Evolutionary conservation across 148 eudicot genomes (phyloP).

Genomic region (Nepenthes gracilis): DNA sequence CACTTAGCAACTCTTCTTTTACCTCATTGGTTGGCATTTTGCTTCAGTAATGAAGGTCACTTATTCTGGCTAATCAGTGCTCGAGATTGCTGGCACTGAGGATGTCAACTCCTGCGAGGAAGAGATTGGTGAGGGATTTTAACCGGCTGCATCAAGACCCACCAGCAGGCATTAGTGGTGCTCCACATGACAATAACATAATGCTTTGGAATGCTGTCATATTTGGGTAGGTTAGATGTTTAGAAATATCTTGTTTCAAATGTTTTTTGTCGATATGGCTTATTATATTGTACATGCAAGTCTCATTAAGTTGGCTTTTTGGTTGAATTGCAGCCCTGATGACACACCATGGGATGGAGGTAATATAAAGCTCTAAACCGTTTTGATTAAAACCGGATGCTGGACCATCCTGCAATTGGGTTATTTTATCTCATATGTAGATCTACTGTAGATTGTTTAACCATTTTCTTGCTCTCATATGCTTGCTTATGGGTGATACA

Average conservation of each 20-base stretch:
- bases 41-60: too few relatives aligned
- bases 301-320: not conserved
- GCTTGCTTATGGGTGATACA: too few relatives aligned
- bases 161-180: conserved; percentile 44
- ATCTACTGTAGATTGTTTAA: not conserved
- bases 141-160: conserved; percentile 48
- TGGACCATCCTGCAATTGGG: not conserved
- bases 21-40: too few relatives aligned
- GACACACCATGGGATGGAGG: conserved; percentile 35
- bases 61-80: too few relatives aligned
- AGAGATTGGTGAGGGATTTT: conserved; percentile 8
- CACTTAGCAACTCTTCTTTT: too few relatives aligned
- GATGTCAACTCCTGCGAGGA: not conserved
- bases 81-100: not conserved
- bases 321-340: not conserved
- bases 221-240: conserved; percentile 22
- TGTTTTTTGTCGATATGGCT: not conserved
- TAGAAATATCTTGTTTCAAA: not conserved
- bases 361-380: not conserved
- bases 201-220: conserved; percentile 45
- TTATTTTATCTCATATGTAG: not conserved
- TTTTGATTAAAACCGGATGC: not conserved
- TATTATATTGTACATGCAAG: not conserved
- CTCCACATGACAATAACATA: conserved; percentile 41
- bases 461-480: too few relatives aligned